Base-by-base conservation (phyloP, 306 rosid species). In the Abrus pulchellus region DNA sequence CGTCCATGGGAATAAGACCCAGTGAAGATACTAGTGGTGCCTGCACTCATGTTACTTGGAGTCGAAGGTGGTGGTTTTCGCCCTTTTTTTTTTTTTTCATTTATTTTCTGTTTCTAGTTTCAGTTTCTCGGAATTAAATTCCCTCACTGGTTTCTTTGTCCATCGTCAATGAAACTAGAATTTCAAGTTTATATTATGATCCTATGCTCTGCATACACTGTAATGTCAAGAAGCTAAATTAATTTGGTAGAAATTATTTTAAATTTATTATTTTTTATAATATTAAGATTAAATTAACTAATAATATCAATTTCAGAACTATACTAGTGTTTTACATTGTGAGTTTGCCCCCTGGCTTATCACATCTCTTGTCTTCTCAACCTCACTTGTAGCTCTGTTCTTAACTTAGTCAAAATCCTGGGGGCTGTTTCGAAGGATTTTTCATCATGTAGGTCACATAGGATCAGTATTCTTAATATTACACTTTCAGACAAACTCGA, bases 51-150 rank as follows among this genome's bases (percentile, higher is more conserved):
- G 53, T 67, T 67, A 8, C 9, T 43, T 1, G 53, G 72, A 20
- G 20, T 20, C 20, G 20, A 20, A 66, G 53, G 8, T 40, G 71
- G 71, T 65, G 71, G 72, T 41, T 40, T 66, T 41, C 6, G n/a
- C 53, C 72, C 1, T 41, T 66, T 66, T 9, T 43, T 67, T 14
- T 43, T 43, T 1, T 66, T 3, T 1, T 13, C 54, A 43, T 52
- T 41, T 14, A 40, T 65, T 66, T 43, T 1, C 44, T 66, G n/a
- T 41, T 20, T 27, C 1, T 20, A 20, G 34, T 43, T 67, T 67
- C 54, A 14, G 1, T 1, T 7, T 14, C 49, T 40, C n/a, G 4
- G n/a, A 36, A 36, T 36, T 4, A 36, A 36, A 36, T 36, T 4
- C 40, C 40, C 40, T 36, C 4, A 20, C 20, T 20, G 20, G 20